Evolutionary conservation across 768 basidiomycete species (phyloP).

Genomic region (Hebeloma cylindrosporum): DNA sequence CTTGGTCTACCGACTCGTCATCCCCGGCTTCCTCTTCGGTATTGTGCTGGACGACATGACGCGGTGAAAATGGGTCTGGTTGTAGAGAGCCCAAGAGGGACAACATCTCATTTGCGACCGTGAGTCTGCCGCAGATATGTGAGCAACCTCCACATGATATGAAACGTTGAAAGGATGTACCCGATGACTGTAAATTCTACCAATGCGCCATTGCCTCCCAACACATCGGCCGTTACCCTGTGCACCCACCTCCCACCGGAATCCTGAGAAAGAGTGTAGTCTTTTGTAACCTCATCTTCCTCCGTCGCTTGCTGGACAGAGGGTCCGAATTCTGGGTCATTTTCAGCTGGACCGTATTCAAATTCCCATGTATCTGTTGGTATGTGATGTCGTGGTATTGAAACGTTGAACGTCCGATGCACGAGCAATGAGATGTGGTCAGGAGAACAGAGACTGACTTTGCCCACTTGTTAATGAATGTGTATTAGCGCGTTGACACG

Average conservation of each 20-base stretch:
- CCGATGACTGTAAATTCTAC: slow-evolving; percentile 88
- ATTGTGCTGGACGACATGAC: slow-evolving; percentile 38
- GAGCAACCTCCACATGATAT: not conserved
- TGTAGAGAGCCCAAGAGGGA: slow-evolving; percentile 86
- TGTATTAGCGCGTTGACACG: slow-evolving; percentile 1
- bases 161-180: slow-evolving; percentile 41
- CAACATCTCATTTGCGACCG: slow-evolving; percentile 91
- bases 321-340: slow-evolving; percentile 69
- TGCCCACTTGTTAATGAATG: slow-evolving; percentile 57
- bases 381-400: slow-evolving; percentile 91
- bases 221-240: slow-evolving; percentile 59
- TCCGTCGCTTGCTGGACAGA: slow-evolving; percentile 27
- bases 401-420: slow-evolving; percentile 91
- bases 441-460: slow-evolving; percentile 84
- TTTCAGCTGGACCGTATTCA: slow-evolving; percentile 80
- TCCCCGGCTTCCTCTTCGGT: slow-evolving; percentile 18
- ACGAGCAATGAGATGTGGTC: slow-evolving; percentile 90
- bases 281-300: slow-evolving; percentile 19
- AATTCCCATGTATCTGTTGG: slow-evolving; percentile 80
- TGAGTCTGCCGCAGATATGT: slow-evolving; percentile 62
- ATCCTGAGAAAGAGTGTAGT: slow-evolving; percentile 34
- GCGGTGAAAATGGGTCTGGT: slow-evolving; percentile 67
- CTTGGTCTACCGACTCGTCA: slow-evolving; percentile 19
- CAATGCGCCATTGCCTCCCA: slow-evolving; percentile 68
- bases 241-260: slow-evolving; percentile 80